Evolutionary conservation across 1,284 basidiomycete genomes (phyloP), one percentile per base, ranked within the genome.

Genomic region (Porogramme epimiltina): DNA sequence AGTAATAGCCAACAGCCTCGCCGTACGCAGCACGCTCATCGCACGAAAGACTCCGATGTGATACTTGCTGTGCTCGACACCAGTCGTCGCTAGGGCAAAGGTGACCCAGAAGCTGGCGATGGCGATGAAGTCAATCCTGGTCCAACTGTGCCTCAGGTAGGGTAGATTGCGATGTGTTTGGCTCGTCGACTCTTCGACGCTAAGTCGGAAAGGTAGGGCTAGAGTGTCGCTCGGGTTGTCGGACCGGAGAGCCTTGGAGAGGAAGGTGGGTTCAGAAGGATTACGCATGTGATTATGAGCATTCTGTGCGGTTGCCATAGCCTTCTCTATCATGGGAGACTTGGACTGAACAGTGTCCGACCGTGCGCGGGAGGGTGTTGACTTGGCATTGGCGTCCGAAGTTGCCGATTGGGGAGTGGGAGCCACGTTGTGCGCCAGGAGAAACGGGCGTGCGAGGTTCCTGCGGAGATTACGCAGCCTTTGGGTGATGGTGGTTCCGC

Each of bases 131-230:
- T 99, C 95, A 51, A 97, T 89, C 26, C 95, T 81, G 61, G 89
- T 92, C 95, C 95, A 98, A 48, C 91, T 93, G 65, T 98, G 94
- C 3, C 96, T 82, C 3, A 98, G 76, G 66, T 94, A 99, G 0
- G 96, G 93, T 3, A 90, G 71, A 60, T 88, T 88, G 42, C 82
- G 75, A 25, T 70, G 71, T 16, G 81, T 79, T 59, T 82, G 84
- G 50, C 77, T 71, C 48, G 77, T 79, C 0, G 80, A 70, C 38
- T 80, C 71, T 19, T 73, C 71, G 18, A 91, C 73, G 59, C 79
- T 85, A 18, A 91, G 69, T 23, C 78, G 77, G 64, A 91, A 91
- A 0, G 89, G 89, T 5, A 89, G 75, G 2, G 80, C 73, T 24
- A 87, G 70, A 2, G 67, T 49, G 34, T 68, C 60, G 24, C 80